Evolutionary conservation across 129 eudicot species (phyloP), one percentile per base, ranked within the genome.

Genomic region (Saposhnikovia divaricata): DNA sequence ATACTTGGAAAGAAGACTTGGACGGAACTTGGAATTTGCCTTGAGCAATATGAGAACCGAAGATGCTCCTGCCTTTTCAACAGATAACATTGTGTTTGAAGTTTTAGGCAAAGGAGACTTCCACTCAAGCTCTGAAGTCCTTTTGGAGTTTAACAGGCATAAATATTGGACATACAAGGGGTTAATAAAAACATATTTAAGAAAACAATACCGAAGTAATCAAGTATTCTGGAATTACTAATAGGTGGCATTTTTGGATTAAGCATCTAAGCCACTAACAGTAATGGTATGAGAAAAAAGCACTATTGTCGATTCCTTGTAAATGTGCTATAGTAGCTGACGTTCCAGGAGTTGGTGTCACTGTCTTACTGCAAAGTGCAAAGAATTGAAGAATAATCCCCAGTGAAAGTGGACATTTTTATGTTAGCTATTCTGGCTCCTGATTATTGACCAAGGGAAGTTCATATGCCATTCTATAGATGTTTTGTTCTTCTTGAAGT

Each of bases 21-120:
- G 92, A 77, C 86, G 85, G 71, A 95, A 95, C 82, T 86, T 95
- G 92, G 88, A 87, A 50, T 92, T 92, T 79, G 90, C 91, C 38
- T 74, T 90, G 79, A 81, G 85, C 19, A 91, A 88, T 81, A 84
- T 94, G 91, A 78, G 83, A 25, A 81, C 77, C 39, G 72, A 87
- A 51, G 93, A 89, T 86, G 81, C 80, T 25, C 88, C 86, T 27
- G 4, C 76, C 48, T 44, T 94, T 23, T 74, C 50, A 74, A 92
- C 98, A 0, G 98, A 94, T 71, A 84, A 82, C 11, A 59, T 91
- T 72, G 89, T 94, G 77, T 91, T 94, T 86, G 98, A 91, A 84
- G 96, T 80, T 71, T 53, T 94, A 86, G 98, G 98, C 25, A 94
- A 91, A 83, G 98, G 97, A 59, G 98, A 94, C 79, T 94, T 94